Evolutionary conservation across 2,329 filamentous ascomycete genomes (phyloP).

Genomic region (Colletotrichum aenigma): DNA sequence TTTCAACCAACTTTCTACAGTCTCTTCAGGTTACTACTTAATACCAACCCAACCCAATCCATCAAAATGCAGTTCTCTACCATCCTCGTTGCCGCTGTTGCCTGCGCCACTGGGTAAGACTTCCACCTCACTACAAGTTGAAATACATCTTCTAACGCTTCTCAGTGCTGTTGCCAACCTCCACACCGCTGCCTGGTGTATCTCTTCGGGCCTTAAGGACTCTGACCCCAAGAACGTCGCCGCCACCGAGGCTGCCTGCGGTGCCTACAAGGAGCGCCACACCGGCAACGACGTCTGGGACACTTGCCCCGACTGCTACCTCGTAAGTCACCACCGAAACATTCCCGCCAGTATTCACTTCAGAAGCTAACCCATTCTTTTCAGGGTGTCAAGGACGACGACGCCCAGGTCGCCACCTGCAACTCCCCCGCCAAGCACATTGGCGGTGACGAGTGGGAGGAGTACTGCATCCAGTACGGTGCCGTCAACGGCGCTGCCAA

Average conservation of each 20-base stretch:
- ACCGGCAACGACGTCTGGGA: not conserved
- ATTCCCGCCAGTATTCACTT: rapidly evolving
- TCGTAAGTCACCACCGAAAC: not conserved
- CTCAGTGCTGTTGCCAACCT: not conserved
- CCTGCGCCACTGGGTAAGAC: not conserved
- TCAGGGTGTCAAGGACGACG: not conserved
- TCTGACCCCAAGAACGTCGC: not conserved
- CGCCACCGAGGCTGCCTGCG: not conserved
- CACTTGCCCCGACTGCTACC: not conserved
- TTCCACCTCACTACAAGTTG: not conserved
- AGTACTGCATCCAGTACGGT: not conserved
- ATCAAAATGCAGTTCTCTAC: not conserved
- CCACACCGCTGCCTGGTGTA: not conserved
- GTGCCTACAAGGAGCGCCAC: not conserved
- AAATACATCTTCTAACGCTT: not conserved
- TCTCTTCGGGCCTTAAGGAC: not conserved
- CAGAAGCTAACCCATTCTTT: not conserved
- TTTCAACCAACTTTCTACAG: not conserved
- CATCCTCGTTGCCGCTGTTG: not conserved
- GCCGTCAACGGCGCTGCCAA: not conserved
- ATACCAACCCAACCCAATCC: not conserved
- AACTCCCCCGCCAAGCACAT: not conserved
- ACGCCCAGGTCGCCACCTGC: not conserved
- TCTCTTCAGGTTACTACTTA: not conserved
- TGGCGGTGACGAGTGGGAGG: not conserved